Conservation (phyloP, 1,284 basidiomycete genomes). For the Peniophora sp. region DNA sequence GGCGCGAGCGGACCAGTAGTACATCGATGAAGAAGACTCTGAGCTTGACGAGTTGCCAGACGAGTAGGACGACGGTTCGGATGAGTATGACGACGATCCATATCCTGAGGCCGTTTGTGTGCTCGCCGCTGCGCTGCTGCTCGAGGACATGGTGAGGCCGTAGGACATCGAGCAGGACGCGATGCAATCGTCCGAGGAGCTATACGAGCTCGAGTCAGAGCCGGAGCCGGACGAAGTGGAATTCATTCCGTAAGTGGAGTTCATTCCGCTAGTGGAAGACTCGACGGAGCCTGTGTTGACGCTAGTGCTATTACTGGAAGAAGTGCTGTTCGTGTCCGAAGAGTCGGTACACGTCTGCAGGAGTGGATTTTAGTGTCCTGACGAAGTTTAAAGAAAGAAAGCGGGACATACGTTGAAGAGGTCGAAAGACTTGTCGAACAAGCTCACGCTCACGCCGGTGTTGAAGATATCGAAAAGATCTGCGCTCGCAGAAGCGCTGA, state of each 20-base stretch:
- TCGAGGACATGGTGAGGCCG: not conserved
- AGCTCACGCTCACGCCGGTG: slow-evolving; percentile 13
- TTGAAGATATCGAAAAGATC: slow-evolving; percentile 21
- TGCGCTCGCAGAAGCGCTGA: slow-evolving; percentile 19
- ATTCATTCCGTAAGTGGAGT: not conserved
- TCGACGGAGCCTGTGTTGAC: not conserved
- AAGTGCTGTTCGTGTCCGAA: not conserved
- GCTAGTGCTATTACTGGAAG: not conserved
- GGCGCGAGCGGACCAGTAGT: too few species aligned
- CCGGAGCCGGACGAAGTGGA: not conserved
- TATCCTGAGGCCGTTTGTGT: too few species aligned
- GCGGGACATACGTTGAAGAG: slow-evolving; percentile 16
- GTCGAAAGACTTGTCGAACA: slow-evolving; percentile 20
- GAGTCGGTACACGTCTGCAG: not conserved
- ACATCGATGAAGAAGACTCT: too few species aligned
- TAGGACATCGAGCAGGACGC: too few species aligned
- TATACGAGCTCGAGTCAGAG: not conserved
- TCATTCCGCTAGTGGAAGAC: not conserved
- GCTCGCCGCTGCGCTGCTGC: too few species aligned
- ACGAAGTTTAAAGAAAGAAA: too few species aligned
- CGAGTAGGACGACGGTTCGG: too few species aligned
- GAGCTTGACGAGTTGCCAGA: too few species aligned
- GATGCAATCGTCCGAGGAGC: too few species aligned
- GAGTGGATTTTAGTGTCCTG: not conserved
- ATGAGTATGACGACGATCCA: too few species aligned